Percentiles rank a stretch among this genome's conserved stretches.
phyloP scores from a whole-genome alignment of 2,329 filamentous ascomycete genomes.

The Aspergillus eucalypticola region DNA sequence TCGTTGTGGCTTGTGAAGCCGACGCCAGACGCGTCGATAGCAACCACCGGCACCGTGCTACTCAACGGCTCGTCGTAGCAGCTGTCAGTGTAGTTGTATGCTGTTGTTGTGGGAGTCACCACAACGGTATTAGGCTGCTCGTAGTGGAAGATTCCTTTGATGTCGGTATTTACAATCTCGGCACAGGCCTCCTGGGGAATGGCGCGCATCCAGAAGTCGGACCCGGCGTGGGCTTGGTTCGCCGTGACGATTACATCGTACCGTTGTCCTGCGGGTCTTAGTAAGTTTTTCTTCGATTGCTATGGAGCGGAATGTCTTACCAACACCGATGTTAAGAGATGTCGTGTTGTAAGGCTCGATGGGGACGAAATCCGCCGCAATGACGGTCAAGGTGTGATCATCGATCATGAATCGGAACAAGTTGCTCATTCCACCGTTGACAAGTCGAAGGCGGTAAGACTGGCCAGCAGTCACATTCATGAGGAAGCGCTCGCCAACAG shows the following conservation, averaged over 20 bases:
- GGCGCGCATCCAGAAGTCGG: background rate
- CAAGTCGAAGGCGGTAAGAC: background rate
- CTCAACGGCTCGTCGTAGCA: background rate
- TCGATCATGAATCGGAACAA: background rate
- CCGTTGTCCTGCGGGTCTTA: background rate
- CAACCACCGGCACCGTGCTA: background rate
- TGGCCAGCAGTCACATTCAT: background rate
- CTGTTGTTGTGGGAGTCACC: background rate
- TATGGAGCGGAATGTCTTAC: background rate
- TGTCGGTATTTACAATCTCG: background rate
- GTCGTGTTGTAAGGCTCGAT: background rate
- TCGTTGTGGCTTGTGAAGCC: background rate
- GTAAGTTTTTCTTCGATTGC: no score
- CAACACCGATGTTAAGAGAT: background rate
- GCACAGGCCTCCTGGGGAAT: background rate
- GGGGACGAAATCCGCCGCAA: background rate
- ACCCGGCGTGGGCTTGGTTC: background rate
- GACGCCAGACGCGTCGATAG: background rate
- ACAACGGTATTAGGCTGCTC: background rate
- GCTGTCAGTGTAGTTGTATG: background rate
- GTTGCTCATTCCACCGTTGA: background rate
- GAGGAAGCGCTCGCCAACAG: background rate
- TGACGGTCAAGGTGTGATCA: background rate
- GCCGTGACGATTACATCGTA: background rate
- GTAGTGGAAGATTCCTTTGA: background rate